Evolutionary conservation across 139 green algal species (phyloP).

Genomic region (Eudorina sp.): DNA sequence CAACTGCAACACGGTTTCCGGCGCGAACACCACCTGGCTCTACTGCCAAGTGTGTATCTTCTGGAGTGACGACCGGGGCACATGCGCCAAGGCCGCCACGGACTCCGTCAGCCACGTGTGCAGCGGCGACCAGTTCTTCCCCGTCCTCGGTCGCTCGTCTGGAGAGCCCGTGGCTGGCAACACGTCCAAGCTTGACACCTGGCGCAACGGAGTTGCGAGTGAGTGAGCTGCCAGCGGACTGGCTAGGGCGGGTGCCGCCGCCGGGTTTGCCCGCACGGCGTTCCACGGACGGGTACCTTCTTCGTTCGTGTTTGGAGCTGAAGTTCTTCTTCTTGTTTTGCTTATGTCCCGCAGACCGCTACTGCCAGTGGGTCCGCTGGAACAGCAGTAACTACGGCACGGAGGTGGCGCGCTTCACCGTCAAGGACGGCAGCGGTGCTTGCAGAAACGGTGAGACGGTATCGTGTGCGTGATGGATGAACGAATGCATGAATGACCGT

Average conservation of each 20-base stretch:
- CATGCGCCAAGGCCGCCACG: neutral
- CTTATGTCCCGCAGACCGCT: no score
- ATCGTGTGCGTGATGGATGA: no score
- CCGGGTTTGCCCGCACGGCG: neutral
- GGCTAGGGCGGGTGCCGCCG: no score
- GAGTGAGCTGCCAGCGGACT: neutral
- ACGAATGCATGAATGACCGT: no score
- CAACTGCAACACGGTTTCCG: neutral
- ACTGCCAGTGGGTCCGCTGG: constrained; percentile 16
- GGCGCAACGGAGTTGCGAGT: neutral
- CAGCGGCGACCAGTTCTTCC: neutral
- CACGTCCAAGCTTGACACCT: neutral
- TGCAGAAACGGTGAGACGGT: neutral
- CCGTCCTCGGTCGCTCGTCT: neutral
- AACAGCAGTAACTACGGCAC: neutral
- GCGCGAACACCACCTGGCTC: neutral
- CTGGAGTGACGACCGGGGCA: constrained; percentile 1
- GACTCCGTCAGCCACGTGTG: neutral
- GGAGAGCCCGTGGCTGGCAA: neutral
- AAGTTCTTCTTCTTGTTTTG: neutral
- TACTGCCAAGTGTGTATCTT: neutral
- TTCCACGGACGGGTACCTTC: neutral
- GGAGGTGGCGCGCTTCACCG: neutral
- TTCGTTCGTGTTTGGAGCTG: neutral
- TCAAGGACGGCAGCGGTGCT: constrained; percentile 8